Base-by-base conservation (phyloP, 441 rosid species). In the Gossypium schwendimanii region DNA sequence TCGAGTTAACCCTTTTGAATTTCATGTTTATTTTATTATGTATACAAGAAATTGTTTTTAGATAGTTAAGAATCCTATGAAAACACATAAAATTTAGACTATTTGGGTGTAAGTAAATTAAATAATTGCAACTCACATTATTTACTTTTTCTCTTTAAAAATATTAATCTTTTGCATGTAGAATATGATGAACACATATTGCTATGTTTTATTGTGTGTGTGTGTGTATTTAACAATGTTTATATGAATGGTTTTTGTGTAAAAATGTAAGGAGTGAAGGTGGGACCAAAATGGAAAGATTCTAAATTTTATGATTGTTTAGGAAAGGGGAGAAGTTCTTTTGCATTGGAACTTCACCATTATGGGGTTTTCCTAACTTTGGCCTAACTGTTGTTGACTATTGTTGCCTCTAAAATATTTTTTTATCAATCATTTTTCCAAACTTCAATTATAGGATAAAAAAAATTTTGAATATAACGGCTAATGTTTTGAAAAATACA, bases 351-450 rank as follows among this genome's bases (percentile, higher is more conserved):
- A 53, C 64, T 57, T 58, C 64, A 24, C 55, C 74, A 61, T 6
- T 72, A 20, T 61, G 33, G 20, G 68, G 45, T 15, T 64, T 72
- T 61, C 59, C 55, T 11, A 50, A 49, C 66, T 41, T 31, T 73
- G 72, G 72, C 77, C 77, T 63, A 78, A 78, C 74, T 78, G 69
- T 78, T 69, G n/a, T 54, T 26, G 77, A 70, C 75, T 69, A 68
- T 72, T 45, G 55, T 72, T 45, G 39, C 69, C 36, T 21, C 6
- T 33, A 5, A 44, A 44, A 21, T 60, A 65, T 59, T 10, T 36
- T 75, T 71, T 60, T 11, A 47, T 58, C 63, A 58, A 58, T 5
- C 26, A 12, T 58, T 60, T 6, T n/a, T n/a, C 20, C 11, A 28
- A 28, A 31, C 45, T 4, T 61, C 45, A 61, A 61, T 31, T 28